phyloP scores from a whole-genome alignment of 352 stramenopile species.

The Phytophthora chlamydospora region DNA sequence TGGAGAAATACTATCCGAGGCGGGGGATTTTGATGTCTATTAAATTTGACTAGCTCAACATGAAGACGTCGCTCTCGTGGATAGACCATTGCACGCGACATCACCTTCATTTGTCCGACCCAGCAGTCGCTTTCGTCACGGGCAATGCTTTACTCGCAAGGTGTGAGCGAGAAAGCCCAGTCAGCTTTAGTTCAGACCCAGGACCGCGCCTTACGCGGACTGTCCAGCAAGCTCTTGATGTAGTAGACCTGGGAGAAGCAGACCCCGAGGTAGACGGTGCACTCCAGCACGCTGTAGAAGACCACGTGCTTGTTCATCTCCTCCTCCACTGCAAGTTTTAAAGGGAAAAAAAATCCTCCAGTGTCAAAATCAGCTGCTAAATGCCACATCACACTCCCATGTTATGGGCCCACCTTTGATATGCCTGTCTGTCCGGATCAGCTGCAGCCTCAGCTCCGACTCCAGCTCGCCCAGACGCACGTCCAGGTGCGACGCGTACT shows the following conservation, averaged over 20 bases:
- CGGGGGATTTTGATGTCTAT: constrained; percentile 24
- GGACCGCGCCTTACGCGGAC: constrained; percentile 49
- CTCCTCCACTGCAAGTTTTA: constrained; percentile 61
- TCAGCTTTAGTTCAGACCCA: constrained; percentile 46
- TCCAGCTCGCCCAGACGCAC: constrained; percentile 80
- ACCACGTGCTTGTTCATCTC: constrained; percentile 78
- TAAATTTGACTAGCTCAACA: constrained; percentile 17
- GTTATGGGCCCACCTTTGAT: constrained; percentile 54
- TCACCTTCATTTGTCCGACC: not conserved
- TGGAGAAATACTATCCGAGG: not conserved
- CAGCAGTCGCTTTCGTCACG: too few relatives aligned
- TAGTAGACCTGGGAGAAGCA: constrained; percentile 81
- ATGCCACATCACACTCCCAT: not conserved
- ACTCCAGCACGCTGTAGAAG: constrained; percentile 78
- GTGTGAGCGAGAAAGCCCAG: too few relatives aligned
- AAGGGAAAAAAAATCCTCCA: not conserved
- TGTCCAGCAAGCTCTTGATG: constrained; percentile 78
- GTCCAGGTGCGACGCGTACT: constrained; percentile 84
- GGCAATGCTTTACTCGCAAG: too few relatives aligned
- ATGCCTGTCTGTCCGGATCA: constrained; percentile 78
- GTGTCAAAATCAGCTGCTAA: not conserved
- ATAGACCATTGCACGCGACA: not conserved
- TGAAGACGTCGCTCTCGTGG: too few relatives aligned
- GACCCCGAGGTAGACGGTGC: constrained; percentile 69
- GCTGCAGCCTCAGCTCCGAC: constrained; percentile 76